These are phyloP conservation scores for Paraphoma sp. DNA, from an alignment of 2,329 filamentous ascomycete species.

Conservation along the genomic window DNA sequence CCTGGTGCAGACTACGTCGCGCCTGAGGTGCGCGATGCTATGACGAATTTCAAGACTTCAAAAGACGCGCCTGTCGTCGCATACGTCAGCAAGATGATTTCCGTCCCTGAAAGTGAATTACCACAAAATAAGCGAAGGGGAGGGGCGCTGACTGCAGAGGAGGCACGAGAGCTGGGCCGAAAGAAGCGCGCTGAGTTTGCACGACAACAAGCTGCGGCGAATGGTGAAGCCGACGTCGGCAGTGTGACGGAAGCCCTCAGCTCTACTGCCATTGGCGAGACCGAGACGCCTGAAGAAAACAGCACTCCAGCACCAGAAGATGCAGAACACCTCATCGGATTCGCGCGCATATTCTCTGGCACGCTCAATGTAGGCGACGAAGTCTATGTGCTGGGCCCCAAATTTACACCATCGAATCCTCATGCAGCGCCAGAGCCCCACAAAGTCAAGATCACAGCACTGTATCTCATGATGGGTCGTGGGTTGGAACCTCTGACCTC, in stretches of 20 bases:
- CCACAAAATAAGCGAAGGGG: conserved; percentile 79
- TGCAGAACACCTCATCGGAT: conserved; percentile 89
- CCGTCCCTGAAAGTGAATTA: conserved; percentile 89
- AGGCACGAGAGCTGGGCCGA: conserved; percentile 85
- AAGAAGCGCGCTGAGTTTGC: conserved; percentile 91
- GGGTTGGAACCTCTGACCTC: conserved; percentile 81
- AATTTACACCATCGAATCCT: conserved; percentile 84
- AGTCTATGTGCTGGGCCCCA: conserved; percentile 89
- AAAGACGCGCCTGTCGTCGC: conserved; percentile 81
- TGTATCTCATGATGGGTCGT: conserved; percentile 96
- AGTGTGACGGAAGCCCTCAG: conserved; percentile 66
- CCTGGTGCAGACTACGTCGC: conserved; percentile 78
- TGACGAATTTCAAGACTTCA: conserved; percentile 77
- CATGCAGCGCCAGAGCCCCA: conserved; percentile 75
- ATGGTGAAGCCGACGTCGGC: conserved; percentile 56
- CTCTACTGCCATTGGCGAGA: conserved; percentile 60
- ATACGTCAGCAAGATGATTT: conserved; percentile 98
- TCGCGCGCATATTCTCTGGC: conserved; percentile 92
- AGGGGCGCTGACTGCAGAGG: conserved; percentile 79
- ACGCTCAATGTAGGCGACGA: conserved; percentile 87
- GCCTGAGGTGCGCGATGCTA: conserved; percentile 74
- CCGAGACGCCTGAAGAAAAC: conserved; percentile 40
- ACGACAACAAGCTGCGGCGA: conserved; percentile 69
- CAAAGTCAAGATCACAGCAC: conserved; percentile 81
- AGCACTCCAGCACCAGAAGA: conserved; percentile 67